These are phyloP conservation scores for Aspergillus neotritici DNA, from an alignment of 2,329 filamentous ascomycete genomes.

Conservation along the genomic window DNA sequence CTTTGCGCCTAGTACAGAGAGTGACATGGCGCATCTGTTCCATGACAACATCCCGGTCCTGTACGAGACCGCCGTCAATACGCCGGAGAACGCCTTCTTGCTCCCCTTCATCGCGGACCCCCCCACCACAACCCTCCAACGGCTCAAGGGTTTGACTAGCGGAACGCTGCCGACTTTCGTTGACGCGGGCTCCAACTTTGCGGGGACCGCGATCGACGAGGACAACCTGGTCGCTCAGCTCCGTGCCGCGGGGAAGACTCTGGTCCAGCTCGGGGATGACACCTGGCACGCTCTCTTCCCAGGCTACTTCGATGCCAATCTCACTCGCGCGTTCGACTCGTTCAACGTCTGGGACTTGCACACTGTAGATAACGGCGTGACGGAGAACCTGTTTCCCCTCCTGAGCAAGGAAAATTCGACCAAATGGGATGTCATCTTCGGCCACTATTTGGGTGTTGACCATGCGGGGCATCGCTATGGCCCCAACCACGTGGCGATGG, in stretches of 20 bases:
- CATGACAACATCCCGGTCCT: constrained; percentile 85
- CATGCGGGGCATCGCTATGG: constrained; percentile 96
- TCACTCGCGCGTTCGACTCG: constrained; percentile 87
- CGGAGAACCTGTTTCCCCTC: constrained; percentile 75
- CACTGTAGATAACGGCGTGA: constrained; percentile 92
- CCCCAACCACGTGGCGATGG: constrained; percentile 88
- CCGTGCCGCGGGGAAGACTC: constrained; percentile 60
- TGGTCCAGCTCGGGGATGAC: constrained; percentile 95
- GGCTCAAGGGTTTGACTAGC: constrained; percentile 89
- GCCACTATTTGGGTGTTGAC: constrained; percentile 90
- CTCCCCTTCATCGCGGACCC: constrained; percentile 96
- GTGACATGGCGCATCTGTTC: constrained; percentile 56
- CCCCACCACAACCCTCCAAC: constrained; percentile 85
- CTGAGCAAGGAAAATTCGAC: constrained; percentile 58
- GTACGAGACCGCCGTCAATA: constrained; percentile 69
- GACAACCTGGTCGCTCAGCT: constrained; percentile 69
- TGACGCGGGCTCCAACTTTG: constrained; percentile 91
- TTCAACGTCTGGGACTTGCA: constrained; percentile 98
- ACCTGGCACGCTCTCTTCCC: constrained; percentile 95
- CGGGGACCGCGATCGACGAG: constrained; percentile 90
- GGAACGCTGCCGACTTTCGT: constrained; percentile 93
- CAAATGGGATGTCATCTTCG: constrained; percentile 91
- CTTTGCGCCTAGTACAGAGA: constrained; percentile 47
- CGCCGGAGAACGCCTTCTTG: constrained; percentile 78
- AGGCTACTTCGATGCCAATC: constrained; percentile 79